Percentiles rank a stretch among this genome's conserved stretches.
phyloP scores from a whole-genome alignment of 169 alveolate genomes.

The Pseudocohnilembus persalinus region DNA sequence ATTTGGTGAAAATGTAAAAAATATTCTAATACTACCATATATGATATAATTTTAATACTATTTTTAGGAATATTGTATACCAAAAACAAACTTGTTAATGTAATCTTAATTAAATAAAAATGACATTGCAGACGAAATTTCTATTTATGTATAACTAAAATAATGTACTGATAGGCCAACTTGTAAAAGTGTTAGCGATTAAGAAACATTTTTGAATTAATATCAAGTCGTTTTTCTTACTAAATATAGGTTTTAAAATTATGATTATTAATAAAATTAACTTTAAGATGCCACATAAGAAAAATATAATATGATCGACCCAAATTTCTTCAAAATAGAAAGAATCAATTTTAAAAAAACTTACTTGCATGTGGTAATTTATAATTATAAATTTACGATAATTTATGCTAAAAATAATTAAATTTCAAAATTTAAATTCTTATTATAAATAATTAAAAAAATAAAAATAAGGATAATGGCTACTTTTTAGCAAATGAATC shows the following conservation, averaged over 20 bases:
- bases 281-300: not conserved
- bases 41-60: too few species aligned
- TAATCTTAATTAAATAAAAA: not conserved
- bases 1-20: not conserved
- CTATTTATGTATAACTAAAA: not conserved
- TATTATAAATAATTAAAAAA: too few species aligned
- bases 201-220: not conserved
- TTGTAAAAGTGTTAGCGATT: not conserved
- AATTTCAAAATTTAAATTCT: too few species aligned
- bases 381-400: too few species aligned
- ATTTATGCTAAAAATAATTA: too few species aligned
- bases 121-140: not conserved
- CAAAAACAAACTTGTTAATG: not conserved
- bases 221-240: not conserved
- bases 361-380: not conserved
- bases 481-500: too few species aligned
- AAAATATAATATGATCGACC: not conserved
- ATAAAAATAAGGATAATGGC: not conserved
- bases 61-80: not conserved
- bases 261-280: not conserved
- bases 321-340: not conserved
- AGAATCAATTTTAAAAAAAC: not conserved
- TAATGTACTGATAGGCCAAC: not conserved
- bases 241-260: not conserved
- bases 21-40: too few species aligned